phyloP scores from a whole-genome alignment of 768 basidiomycete genomes.

The Lentinula edodes region DNA sequence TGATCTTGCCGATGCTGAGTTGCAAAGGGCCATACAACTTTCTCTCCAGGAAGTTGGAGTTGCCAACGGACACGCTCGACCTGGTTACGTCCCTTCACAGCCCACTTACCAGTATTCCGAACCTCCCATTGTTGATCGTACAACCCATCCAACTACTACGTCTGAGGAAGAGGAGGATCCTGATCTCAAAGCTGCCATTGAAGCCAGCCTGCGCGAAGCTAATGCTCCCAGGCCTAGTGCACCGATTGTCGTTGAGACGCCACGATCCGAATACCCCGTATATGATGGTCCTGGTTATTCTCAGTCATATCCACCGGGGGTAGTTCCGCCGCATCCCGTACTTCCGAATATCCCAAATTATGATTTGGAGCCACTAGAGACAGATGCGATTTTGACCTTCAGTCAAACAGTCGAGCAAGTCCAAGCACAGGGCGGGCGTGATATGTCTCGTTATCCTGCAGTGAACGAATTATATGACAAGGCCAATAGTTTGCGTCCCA shows the following conservation, averaged over 20 bases:
- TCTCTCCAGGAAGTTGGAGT: constrained; percentile 75
- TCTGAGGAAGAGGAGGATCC: constrained; percentile 84
- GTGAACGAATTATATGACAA: constrained; percentile 83
- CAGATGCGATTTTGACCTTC: constrained; percentile 85
- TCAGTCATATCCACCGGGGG: constrained; percentile 37
- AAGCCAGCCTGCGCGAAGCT: constrained; percentile 87
- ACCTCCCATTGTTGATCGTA: constrained; percentile 62
- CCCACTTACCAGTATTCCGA: constrained; percentile 62
- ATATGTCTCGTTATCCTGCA: constrained; percentile 77
- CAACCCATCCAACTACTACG: constrained; percentile 31
- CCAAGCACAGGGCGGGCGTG: constrained; percentile 68
- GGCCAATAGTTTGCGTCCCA: constrained; percentile 72
- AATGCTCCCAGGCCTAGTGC: constrained; percentile 76
- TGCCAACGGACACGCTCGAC: constrained; percentile 39
- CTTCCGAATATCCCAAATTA: constrained; percentile 62
- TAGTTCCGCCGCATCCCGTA: constrained; percentile 31
- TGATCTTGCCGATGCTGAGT: constrained; percentile 75
- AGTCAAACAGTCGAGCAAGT: constrained; percentile 86
- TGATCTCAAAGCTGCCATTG: constrained; percentile 89
- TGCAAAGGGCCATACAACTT: constrained; percentile 89
- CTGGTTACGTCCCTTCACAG: constrained; percentile 68
- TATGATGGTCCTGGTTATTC: constrained; percentile 32
- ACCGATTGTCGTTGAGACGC: constrained; percentile 54
- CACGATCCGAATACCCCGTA: constrained; percentile 37
- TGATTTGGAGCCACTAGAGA: constrained; percentile 78